Evolutionary conservation across 768 basidiomycete genomes (phyloP).

Genomic region (Mycena leptocephala): DNA sequence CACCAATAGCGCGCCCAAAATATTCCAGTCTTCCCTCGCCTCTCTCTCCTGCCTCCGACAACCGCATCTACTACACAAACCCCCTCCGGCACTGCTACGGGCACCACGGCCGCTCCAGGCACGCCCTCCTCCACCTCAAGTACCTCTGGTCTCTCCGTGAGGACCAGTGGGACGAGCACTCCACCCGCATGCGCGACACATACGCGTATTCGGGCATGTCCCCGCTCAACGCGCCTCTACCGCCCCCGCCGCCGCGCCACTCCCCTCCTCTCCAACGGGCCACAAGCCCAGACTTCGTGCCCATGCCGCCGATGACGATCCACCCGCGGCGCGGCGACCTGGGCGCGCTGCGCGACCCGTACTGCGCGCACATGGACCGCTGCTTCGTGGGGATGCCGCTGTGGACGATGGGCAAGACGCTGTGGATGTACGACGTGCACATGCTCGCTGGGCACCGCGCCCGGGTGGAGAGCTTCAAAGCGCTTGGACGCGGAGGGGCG

Average conservation of each 20-base stretch:
- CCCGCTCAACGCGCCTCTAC: slow-evolving; percentile 37
- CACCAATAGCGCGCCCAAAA: slow-evolving; percentile 43
- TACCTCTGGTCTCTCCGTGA: slow-evolving; percentile 75
- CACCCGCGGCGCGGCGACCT: slow-evolving; percentile 80
- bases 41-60: slow-evolving; percentile 47
- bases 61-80: slow-evolving; percentile 46
- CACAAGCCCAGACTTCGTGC: slow-evolving; percentile 20
- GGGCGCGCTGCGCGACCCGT: slow-evolving; percentile 70
- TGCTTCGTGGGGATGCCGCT: slow-evolving; percentile 70
- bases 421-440: slow-evolving; percentile 77
- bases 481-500: neutral
- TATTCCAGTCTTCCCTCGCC: slow-evolving; percentile 58
- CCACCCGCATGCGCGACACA: slow-evolving; percentile 37
- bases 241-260: slow-evolving; percentile 34
- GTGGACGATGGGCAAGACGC: slow-evolving; percentile 78
- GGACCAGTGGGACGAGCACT: slow-evolving; percentile 65
- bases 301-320: slow-evolving; percentile 55
- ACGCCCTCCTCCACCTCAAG: slow-evolving; percentile 72
- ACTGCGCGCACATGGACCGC: slow-evolving; percentile 70
- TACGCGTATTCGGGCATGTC: slow-evolving; percentile 49
- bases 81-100: slow-evolving; percentile 60
- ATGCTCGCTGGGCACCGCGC: slow-evolving; percentile 43
- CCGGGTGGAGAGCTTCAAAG: slow-evolving; percentile 6
- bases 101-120: slow-evolving; percentile 77
- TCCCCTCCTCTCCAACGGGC: slow-evolving; percentile 40